Conservation (phyloP, 2,329 filamentous ascomycete genomes). For the Pestalotiopsis sp. region DNA sequence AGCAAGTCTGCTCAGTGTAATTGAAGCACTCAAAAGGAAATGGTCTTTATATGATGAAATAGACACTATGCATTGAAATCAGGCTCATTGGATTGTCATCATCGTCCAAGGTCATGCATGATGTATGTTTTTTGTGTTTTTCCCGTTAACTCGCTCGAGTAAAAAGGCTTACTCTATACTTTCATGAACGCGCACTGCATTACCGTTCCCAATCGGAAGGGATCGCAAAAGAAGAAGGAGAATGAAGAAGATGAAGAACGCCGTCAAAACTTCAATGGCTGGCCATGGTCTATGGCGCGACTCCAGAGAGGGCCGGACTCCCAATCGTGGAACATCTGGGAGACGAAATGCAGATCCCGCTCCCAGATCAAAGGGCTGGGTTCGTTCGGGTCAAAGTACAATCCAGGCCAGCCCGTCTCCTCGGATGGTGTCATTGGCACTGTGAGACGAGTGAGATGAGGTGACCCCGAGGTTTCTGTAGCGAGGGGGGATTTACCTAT, state of each 20-base stretch:
- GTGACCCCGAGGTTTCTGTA: background rate
- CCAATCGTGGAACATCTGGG: conserved; percentile 48
- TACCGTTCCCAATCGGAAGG: background rate
- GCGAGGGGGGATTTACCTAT: background rate
- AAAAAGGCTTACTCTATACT: background rate
- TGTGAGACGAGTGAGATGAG: background rate
- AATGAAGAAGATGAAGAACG: background rate
- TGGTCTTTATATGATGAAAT: background rate
- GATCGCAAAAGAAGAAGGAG: background rate
- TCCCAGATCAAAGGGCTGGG: conserved; percentile 31
- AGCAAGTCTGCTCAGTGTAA: too few relatives aligned
- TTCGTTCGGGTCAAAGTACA: background rate
- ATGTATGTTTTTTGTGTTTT: background rate
- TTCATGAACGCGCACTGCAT: background rate
- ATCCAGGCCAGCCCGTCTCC: background rate
- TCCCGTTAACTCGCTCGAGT: background rate
- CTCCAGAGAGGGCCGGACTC: conserved; percentile 22
- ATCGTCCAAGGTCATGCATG: background rate
- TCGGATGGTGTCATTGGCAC: background rate
- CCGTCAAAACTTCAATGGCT: background rate
- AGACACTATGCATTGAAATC: background rate
- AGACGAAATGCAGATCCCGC: conserved; percentile 43
- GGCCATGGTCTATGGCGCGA: background rate
- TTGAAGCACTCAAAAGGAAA: background rate
- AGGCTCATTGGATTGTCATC: background rate